phyloP scores from a whole-genome alignment of 768 basidiomycete species.

The Clathrus columnatus region DNA sequence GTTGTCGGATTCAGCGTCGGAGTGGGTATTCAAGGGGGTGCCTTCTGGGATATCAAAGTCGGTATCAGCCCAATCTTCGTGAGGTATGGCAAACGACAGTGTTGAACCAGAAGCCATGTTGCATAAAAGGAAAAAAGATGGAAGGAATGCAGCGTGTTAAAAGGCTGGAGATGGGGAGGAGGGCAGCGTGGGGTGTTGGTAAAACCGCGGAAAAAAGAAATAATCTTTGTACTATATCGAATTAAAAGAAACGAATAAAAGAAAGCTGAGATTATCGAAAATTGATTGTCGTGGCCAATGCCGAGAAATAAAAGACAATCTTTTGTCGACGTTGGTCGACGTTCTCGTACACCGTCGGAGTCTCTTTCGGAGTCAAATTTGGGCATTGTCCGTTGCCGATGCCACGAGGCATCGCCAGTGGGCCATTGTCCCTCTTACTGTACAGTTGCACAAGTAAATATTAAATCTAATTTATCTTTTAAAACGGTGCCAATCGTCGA shows the following conservation, averaged over 20 bases:
- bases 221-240: background rate
- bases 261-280: background rate
- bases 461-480: background rate
- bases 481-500: slow-evolving; percentile 58
- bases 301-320: background rate
- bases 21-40: slow-evolving; percentile 49
- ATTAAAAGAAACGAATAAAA: background rate
- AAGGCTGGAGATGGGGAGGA: background rate
- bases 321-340: background rate
- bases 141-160: slow-evolving; percentile 8
- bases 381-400: background rate
- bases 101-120: slow-evolving; percentile 54
- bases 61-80: slow-evolving; percentile 81
- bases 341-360: background rate
- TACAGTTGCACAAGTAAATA: background rate
- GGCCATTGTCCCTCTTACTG: background rate
- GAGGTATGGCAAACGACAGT: slow-evolving; percentile 40
- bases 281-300: background rate
- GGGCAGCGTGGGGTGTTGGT: background rate
- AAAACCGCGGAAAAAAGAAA: background rate
- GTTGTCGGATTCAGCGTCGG: slow-evolving; percentile 47
- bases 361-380: slow-evolving; percentile 3
- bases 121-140: slow-evolving; percentile 16
- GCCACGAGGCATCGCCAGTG: background rate
- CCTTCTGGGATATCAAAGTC: slow-evolving; percentile 83